Evolutionary conservation across 2,329 filamentous ascomycete genomes (phyloP), one percentile per base, ranked within the genome.

Genomic region (Ascochyta clinopodiicola): DNA sequence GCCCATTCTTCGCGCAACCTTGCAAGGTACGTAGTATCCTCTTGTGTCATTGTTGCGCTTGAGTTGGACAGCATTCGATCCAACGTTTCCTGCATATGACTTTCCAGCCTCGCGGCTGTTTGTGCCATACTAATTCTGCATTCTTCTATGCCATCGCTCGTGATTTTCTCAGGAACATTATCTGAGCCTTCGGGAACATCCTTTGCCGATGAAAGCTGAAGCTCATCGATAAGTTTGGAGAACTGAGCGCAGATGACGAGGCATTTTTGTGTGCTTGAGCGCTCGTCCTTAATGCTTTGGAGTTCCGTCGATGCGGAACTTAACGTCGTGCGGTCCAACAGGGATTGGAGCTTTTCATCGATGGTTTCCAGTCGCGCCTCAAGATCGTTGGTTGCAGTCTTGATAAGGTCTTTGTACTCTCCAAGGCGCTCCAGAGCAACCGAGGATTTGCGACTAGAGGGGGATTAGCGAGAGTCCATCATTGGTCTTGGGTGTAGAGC

Each of bases 361-460:
- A 63, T 57, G 12, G 19, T 57, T 44, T 57, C 39, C 12, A 63
- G 61, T 27, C 45, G 49, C 15, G 49, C 58, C 34, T 59, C 47
- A 27, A 63, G 58, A 46, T 61, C 61, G 27, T 35, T 34, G 12
- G 53, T 59, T 12, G 61, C 43, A 25, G 45, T 59, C 38, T 61
- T 38, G 37, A 64, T 52, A 24, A 60, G 35, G 25, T 58, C 50
- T 52, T 54, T 51, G 39, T 60, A 62, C 3, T 54, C 51, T 52
- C 46, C 17, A 35, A 64, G 53, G 2, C 31, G 24, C 22, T 58
- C 49, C 7, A 36, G 25, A 31, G 48, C 57, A 29, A 60, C 49
- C 12, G 47, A 51, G 31, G 61, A 53, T 44, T 45, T 64, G 54
- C 59, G 56, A 40, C 61, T 64, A 43, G 21, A 31, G 15, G 17